Base-by-base conservation (phyloP, 306 rosid genomes). In the Castanea sativa region DNA sequence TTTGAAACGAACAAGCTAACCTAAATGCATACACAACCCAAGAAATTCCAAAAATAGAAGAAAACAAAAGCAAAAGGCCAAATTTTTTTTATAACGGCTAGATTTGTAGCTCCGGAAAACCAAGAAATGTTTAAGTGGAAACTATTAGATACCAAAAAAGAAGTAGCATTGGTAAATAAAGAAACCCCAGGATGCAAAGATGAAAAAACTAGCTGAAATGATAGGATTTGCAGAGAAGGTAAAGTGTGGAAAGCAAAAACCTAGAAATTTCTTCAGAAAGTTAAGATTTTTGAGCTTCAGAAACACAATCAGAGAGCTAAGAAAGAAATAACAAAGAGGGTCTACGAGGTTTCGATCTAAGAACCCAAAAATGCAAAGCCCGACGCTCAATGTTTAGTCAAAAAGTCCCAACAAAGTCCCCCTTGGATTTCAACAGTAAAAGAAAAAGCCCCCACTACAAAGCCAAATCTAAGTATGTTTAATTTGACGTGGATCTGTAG, bases 21-120 rank as follows among this genome's bases (percentile, higher is more conserved):
- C 77, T 80, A 69, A 80, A 27, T 35, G 27, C 58, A 79, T 68
- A 80, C 67, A 73, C 73, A 13, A 43, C 19, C 57, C 60, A 27
- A 29, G 18, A 9, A 41, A n/a, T 14, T 25, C 59, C 30, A 75
- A 38, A 55, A 55, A 78, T 43, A 78, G 35, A 19, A 45, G 18
- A 52, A 35, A 19, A 15, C 73, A 20, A 55, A 70, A 35, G 6
- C 41, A 35, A 35, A 59, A 71, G 4, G 41, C 13, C 38, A 59
- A 52, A 69, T 55, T 12, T 78, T 51, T n/a, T 27, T 21, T 43
- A 27, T 43, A 89, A 89, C 90, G 89, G 93, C 81, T 80, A 80
- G 86, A 88, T 80, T 86, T 60, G 74, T 74, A 74, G 72, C 35
- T 75, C 55, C 1, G 18, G 23, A 56, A 49, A 73, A 55, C 29